These are phyloP conservation scores for Metarhizium anisopliae DNA, from an alignment of 2,329 filamentous ascomycete species.

Conservation along the genomic window DNA sequence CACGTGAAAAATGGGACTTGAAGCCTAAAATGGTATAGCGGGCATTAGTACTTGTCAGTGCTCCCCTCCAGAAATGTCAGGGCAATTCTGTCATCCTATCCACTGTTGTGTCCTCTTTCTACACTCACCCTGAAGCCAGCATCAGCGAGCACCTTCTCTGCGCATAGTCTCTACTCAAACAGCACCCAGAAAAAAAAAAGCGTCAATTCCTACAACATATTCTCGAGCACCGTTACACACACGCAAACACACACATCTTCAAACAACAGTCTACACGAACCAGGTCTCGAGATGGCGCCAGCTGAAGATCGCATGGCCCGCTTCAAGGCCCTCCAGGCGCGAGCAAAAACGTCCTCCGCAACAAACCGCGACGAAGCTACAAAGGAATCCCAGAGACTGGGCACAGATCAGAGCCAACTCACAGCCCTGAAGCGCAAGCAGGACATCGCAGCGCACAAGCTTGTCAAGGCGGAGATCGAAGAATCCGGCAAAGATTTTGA, in stretches of 20 bases:
- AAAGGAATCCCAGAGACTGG: slow-evolving; percentile 70
- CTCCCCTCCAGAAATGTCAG: background rate
- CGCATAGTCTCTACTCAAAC: background rate
- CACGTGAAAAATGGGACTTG: background rate
- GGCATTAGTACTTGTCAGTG: background rate
- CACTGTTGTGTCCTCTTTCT: no score
- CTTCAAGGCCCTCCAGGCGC: slow-evolving; percentile 80
- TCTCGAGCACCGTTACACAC: background rate
- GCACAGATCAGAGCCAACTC: slow-evolving; percentile 69
- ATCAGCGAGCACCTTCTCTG: background rate
- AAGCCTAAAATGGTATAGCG: background rate
- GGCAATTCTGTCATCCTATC: background rate
- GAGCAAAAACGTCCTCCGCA: slow-evolving; percentile 62
- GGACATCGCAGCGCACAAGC: slow-evolving; percentile 82
- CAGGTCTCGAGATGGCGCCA: slow-evolving; percentile 17
- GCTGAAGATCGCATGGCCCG: slow-evolving; percentile 63
- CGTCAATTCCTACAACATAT: no score
- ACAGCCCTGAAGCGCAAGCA: slow-evolving; percentile 75
- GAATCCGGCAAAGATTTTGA: slow-evolving; percentile 87
- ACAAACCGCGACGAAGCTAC: slow-evolving; percentile 78
- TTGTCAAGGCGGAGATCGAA: slow-evolving; percentile 85
- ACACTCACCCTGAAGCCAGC: background rate
- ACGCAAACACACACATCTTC: background rate
- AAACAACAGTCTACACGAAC: background rate
- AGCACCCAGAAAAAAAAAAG: background rate